Conservation (phyloP, 73 alveolate species). For the Paraurostyla sp. region DNA sequence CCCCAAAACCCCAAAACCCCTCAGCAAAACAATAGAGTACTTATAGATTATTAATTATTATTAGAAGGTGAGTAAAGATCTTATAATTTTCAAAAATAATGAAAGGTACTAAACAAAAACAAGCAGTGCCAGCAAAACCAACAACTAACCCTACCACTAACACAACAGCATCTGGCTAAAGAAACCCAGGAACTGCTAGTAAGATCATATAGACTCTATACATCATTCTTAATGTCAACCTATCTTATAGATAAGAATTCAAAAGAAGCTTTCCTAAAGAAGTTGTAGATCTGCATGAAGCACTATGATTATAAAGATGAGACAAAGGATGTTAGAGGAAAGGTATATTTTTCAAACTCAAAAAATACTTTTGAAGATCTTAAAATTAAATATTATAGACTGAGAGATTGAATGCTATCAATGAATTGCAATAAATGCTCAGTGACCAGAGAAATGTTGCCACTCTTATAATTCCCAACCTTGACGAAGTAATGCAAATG, state of each 20-base stretch:
- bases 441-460: slow-evolving; percentile 73
- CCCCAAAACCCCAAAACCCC: slow-evolving; percentile 55
- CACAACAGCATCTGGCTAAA: slow-evolving; percentile 46
- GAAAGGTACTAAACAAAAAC: slow-evolving; percentile 59
- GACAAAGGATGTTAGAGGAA: slow-evolving; percentile 70
- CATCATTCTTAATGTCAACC: neutral
- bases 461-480: slow-evolving; percentile 75
- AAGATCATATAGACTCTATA: neutral
- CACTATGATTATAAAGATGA: slow-evolving; percentile 79
- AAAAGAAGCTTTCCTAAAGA: slow-evolving; percentile 74
- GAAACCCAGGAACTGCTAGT: slow-evolving; percentile 50
- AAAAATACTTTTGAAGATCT: too few species aligned
- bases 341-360: slow-evolving; percentile 11
- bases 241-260: slow-evolving; percentile 48
- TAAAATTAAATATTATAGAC: slow-evolving; percentile 13
- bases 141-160: neutral
- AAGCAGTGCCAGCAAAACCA: slow-evolving; percentile 30
- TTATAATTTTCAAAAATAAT: slow-evolving; percentile 54
- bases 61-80: slow-evolving; percentile 64
- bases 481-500: slow-evolving; percentile 80
- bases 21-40: neutral
- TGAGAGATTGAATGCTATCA: slow-evolving; percentile 81
- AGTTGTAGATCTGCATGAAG: slow-evolving; percentile 68
- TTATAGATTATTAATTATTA: neutral
- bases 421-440: slow-evolving; percentile 74